Base-by-base conservation (phyloP, 2,329 filamentous ascomycete genomes). In the Claviceps sp. region DNA sequence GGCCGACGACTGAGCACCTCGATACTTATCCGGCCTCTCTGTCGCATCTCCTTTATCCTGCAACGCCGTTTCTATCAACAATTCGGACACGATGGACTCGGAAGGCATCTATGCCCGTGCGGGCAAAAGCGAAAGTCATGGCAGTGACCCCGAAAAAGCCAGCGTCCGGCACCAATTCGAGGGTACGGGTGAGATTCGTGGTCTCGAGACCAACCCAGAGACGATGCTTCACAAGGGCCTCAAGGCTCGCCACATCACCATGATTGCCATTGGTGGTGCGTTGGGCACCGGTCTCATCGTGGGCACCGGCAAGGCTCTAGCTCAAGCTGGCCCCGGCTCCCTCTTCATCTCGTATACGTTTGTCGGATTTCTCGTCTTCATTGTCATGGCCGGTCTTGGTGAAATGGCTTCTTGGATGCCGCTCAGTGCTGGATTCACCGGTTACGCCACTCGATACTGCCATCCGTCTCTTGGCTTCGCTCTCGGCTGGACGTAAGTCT, bases 351-450 rank as follows among this genome's bases (percentile, higher is more conserved):
- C 82, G 10, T 89, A 88, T 68, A 73, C 78, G 40, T 65, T 85
- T 56, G 77, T 87, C 57, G 85, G 85, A 57, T 68, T 84, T 47
- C 68, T 93, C 54, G 87, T 91, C 58, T 93, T 82, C 67, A 70
- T 89, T 43, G 87, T 93, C 59, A 89, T 93, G 85, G 82, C 82
- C 53, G 83, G 80, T 52, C 78, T 93, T 4, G 87, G 87, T 56
- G 87, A 91, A 67, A 93, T 93, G 85, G 85, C 87, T 8, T 79
- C 87, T 50, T 93, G 85, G 85, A 68, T 93, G 38, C 87, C 87
- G 49, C 74, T 89, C 60, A 78, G 81, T 51, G 81, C 84, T 63
- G 87, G 87, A 59, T 94, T 93, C 68, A 86, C 86, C 55, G 85
- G 85, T 61, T 93, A 90, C 62, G 86, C 87, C 24, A 77, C 81